phyloP scores from a whole-genome alignment of 345 rosid species.

The Psidium friedrichsthalianum region DNA sequence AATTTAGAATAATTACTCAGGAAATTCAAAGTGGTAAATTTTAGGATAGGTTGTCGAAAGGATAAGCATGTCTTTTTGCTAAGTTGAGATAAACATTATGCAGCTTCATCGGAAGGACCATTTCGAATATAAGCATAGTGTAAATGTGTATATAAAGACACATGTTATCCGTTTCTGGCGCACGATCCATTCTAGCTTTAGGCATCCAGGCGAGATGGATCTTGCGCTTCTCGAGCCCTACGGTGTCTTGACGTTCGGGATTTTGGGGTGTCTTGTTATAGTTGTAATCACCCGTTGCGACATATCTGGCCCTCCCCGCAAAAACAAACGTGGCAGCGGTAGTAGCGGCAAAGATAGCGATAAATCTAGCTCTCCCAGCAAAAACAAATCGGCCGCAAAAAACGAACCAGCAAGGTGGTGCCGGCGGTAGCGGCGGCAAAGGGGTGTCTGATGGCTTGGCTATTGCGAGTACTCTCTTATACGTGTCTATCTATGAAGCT shows the following conservation, averaged over 20 bases:
- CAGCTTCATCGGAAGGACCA: background rate
- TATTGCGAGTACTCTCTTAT: background rate
- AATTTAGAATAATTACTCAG: background rate
- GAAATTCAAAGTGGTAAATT: background rate
- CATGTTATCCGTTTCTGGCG: background rate
- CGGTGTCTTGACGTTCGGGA: too few species aligned
- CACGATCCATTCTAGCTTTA: background rate
- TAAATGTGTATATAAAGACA: background rate
- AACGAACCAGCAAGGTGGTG: background rate
- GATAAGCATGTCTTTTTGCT: too few species aligned
- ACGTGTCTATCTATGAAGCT: background rate
- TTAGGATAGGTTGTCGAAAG: background rate
- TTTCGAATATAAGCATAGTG: background rate
- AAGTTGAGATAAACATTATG: background rate
- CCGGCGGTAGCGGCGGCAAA: background rate
- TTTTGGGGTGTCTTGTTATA: too few species aligned
- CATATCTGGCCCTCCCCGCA: background rate
- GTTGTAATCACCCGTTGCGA: background rate
- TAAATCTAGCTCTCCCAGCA: background rate
- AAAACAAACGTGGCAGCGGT: background rate
- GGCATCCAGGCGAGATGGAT: background rate
- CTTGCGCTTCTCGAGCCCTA: background rate
- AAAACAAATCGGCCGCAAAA: too few species aligned
- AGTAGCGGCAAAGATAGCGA: background rate
- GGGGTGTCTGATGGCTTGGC: background rate